Percentiles rank a stretch among this genome's conserved stretches.
Conservation (phyloP, 1,284 basidiomycete species). For the Cutaneotrichosporon dermatis region DNA sequence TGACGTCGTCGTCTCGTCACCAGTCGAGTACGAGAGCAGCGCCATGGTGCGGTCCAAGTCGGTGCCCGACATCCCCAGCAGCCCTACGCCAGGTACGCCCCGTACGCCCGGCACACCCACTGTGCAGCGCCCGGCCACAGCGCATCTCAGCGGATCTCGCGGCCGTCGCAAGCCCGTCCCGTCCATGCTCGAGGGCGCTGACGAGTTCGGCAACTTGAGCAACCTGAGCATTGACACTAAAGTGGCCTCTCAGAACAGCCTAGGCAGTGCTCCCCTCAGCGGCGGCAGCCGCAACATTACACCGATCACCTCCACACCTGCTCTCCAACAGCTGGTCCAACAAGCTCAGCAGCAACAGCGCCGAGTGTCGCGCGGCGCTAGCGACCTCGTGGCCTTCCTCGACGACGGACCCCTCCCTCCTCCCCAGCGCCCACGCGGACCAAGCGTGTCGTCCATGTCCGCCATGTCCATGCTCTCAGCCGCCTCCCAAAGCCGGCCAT, state of each 20-base stretch:
- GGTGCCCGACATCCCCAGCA: background rate
- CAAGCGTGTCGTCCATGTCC: background rate
- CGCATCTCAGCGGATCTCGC: background rate
- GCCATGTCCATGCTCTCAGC: background rate
- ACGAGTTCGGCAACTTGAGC: background rate
- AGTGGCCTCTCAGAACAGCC: background rate
- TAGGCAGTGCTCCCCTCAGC: background rate
- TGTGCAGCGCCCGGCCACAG: background rate
- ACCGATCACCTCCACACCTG: background rate
- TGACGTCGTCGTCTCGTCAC: too few relatives aligned
- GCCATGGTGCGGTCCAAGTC: background rate
- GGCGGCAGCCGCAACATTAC: background rate
- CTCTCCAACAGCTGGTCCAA: too few relatives aligned
- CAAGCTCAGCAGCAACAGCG: background rate
- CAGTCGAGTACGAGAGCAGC: background rate
- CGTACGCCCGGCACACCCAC: background rate
- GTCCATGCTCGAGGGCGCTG: background rate
- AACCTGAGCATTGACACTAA: background rate
- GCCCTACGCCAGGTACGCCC: background rate
- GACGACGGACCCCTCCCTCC: background rate
- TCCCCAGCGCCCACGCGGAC: background rate
- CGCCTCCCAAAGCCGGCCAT: constrained; percentile 9
- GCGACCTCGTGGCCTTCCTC: background rate
- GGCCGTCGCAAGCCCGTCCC: constrained; percentile 15
- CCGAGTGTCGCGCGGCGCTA: background rate